A percentile compares a stretch with the other conserved stretches of the same genome.
Evolutionary conservation across 345 rosid species (phyloP).

Genomic region (Anastatica hierochuntica): DNA sequence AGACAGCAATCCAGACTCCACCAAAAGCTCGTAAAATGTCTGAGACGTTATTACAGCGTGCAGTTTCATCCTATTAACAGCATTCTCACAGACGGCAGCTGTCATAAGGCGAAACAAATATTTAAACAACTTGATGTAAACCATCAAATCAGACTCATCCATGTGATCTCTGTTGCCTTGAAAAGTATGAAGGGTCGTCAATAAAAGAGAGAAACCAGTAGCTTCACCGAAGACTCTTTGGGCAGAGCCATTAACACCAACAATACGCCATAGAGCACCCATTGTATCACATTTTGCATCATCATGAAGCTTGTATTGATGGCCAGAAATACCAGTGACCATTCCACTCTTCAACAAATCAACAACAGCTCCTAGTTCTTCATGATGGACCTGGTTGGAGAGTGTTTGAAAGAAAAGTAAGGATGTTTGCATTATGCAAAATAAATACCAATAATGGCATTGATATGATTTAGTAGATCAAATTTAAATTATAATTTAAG

Average conservation of each 20-base stretch:
- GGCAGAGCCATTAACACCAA: conserved; percentile 74
- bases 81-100: conserved; percentile 70
- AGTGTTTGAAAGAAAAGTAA: conserved; percentile 8
- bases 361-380: conserved; percentile 80
- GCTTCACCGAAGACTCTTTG: conserved; percentile 94
- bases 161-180: conserved; percentile 54
- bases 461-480: neutral
- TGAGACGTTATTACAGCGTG: conserved; percentile 75
- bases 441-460: conserved; percentile 1
- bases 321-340: conserved; percentile 79
- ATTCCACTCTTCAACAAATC: conserved; percentile 96
- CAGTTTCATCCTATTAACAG: conserved; percentile 74
- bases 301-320: conserved; percentile 79
- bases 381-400: conserved; percentile 68
- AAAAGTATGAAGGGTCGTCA: conserved; percentile 85
- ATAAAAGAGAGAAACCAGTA: conserved; percentile 92
- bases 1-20: conserved; percentile 89
- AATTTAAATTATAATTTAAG: neutral
- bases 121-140: conserved; percentile 62
- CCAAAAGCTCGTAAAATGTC: conserved; percentile 82
- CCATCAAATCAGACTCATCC: conserved; percentile 44
- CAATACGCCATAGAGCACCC: conserved; percentile 95
- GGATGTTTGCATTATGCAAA: neutral
- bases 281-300: conserved; percentile 96
- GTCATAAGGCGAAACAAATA: conserved; percentile 85